Conservation (phyloP, 257 asterid species). For the Primulina eburnea region DNA sequence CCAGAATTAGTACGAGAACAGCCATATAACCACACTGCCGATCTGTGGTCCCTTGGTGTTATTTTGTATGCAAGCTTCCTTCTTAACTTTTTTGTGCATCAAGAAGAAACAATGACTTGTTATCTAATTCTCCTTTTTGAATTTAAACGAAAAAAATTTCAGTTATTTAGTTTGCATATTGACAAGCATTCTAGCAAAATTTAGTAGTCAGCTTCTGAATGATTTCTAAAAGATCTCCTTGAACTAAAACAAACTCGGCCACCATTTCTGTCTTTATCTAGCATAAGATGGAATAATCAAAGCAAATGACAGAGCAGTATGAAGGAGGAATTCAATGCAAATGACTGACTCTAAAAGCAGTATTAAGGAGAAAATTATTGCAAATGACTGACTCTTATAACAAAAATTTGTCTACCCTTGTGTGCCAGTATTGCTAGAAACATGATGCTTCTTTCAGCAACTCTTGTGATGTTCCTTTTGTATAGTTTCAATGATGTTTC, state of each 20-base stretch:
- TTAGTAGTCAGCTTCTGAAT: slow-evolving; percentile 7
- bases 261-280: slow-evolving; percentile 3
- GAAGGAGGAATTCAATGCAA: slow-evolving; percentile 6
- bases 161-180: slow-evolving; percentile 8
- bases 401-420: slow-evolving; percentile 4
- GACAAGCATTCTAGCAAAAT: slow-evolving; percentile 13
- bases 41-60: slow-evolving; percentile 99
- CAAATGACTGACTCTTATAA: too few relatives aligned
- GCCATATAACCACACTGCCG: slow-evolving; percentile 99
- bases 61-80: slow-evolving; percentile 63
- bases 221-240: background rate
- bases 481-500: background rate
- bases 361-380: too few relatives aligned
- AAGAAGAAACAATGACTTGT: slow-evolving; percentile 3
- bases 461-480: slow-evolving; percentile 9
- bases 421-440: slow-evolving; percentile 1
- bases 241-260: slow-evolving; percentile 10
- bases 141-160: background rate
- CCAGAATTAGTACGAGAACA: slow-evolving; percentile 99
- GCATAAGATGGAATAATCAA: slow-evolving; percentile 20
- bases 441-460: background rate
- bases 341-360: background rate
- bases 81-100: slow-evolving; percentile 1
- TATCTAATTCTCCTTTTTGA: background rate
- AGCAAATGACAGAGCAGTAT: slow-evolving; percentile 18